These are phyloP conservation scores for Alternaria metachromatica DNA, from an alignment of 2,329 filamentous ascomycete species.

Conservation along the genomic window DNA sequence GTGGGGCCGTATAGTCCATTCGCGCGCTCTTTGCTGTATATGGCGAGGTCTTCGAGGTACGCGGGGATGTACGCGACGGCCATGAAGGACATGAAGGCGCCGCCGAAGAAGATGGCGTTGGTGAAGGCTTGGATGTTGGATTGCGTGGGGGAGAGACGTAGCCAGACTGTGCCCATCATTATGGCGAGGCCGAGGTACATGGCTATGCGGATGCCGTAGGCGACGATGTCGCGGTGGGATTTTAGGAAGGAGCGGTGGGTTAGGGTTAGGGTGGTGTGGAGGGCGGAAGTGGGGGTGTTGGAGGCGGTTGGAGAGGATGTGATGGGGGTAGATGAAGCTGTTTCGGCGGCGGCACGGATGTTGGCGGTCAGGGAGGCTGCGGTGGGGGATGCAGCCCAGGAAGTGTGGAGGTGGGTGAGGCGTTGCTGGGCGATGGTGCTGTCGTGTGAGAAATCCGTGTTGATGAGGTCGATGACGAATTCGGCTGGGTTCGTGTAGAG, in stretches of 20 bases:
- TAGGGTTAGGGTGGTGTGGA: slow-evolving; percentile 66
- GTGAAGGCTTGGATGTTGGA: slow-evolving; percentile 79
- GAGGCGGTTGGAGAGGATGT: not conserved
- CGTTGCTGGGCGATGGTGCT: slow-evolving; percentile 56
- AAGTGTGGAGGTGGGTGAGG: slow-evolving; percentile 60
- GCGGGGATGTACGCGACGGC: slow-evolving; percentile 81
- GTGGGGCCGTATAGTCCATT: slow-evolving; percentile 82
- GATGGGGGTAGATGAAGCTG: not conserved
- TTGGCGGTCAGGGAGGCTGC: slow-evolving; percentile 32
- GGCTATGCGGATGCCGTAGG: slow-evolving; percentile 79
- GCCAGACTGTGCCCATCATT: slow-evolving; percentile 89
- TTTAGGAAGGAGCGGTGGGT: slow-evolving; percentile 84
- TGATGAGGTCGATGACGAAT: slow-evolving; percentile 78
- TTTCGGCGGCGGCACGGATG: slow-evolving; percentile 27
- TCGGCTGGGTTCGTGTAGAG: slow-evolving; percentile 80
- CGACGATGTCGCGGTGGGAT: slow-evolving; percentile 81
- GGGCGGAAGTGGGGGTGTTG: slow-evolving; percentile 50
- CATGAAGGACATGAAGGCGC: slow-evolving; percentile 62
- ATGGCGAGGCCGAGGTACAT: slow-evolving; percentile 85
- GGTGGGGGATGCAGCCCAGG: slow-evolving; percentile 62
- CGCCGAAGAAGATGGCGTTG: slow-evolving; percentile 73
- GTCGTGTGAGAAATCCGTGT: slow-evolving; percentile 72
- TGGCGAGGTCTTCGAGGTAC: slow-evolving; percentile 78
- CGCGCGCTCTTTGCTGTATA: slow-evolving; percentile 77
- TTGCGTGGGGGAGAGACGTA: slow-evolving; percentile 72